These are phyloP conservation scores for Aspergillus brasiliensis DNA, from an alignment of 2,329 filamentous ascomycete genomes.

Conservation along the genomic window DNA sequence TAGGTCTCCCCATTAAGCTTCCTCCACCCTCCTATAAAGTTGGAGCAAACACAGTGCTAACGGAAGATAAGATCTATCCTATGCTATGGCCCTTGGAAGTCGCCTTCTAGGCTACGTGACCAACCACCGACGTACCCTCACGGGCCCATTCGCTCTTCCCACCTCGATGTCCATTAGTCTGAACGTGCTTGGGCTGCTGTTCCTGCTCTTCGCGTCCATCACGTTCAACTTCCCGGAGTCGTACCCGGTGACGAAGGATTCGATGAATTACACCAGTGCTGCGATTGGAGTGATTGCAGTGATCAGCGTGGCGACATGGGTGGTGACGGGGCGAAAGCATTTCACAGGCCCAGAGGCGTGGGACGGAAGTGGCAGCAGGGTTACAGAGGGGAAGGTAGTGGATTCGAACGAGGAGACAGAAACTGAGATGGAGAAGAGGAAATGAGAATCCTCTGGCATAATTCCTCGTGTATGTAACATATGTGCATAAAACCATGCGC, in stretches of 20 bases:
- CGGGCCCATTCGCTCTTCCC: conserved; percentile 44
- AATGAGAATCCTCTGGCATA: neutral
- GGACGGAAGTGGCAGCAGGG: neutral
- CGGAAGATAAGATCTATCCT: conserved; percentile 52
- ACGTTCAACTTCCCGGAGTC: conserved; percentile 59
- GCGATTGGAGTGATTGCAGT: conserved; percentile 58
- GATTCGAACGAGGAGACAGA: neutral
- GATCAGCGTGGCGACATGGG: conserved; percentile 54
- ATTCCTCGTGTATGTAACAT: neutral
- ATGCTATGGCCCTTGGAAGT: conserved; percentile 57
- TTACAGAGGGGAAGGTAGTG: neutral
- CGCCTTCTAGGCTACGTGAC: conserved; percentile 52
- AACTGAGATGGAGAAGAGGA: neutral
- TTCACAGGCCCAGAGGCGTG: conserved; percentile 51
- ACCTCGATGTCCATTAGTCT: conserved; percentile 48
- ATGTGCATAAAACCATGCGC: no score
- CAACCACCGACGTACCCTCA: conserved; percentile 40
- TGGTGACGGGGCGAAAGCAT: conserved; percentile 52
- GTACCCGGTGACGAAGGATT: conserved; percentile 54
- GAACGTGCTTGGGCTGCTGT: conserved; percentile 55
- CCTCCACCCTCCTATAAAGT: neutral
- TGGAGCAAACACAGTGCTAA: neutral
- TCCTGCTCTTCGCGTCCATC: conserved; percentile 56
- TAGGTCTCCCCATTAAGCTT: conserved; percentile 27
- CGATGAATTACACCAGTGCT: conserved; percentile 62